Conservation (phyloP, 768 basidiomycete species). For the Multifurca ochricompacta region DNA sequence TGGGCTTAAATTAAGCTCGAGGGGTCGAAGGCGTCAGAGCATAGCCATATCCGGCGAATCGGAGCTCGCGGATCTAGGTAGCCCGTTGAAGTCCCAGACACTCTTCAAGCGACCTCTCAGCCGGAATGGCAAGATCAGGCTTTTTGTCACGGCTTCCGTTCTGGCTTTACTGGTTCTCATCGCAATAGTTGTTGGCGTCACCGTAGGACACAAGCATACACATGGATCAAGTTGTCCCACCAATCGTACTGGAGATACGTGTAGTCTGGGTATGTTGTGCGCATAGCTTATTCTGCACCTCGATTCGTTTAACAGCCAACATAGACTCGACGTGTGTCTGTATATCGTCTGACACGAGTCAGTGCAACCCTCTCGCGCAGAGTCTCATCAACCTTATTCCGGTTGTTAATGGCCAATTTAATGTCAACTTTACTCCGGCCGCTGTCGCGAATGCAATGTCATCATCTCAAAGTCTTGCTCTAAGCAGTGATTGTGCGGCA, state of each 20-base stretch:
- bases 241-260: slow-evolving; percentile 41
- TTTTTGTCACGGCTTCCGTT: slow-evolving; percentile 13
- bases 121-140: slow-evolving; percentile 15
- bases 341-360: slow-evolving; percentile 35
- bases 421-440: slow-evolving; percentile 36
- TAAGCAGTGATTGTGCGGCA: slow-evolving; percentile 39
- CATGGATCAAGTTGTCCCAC: slow-evolving; percentile 31
- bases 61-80: not conserved
- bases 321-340: slow-evolving; percentile 59
- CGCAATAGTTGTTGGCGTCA: slow-evolving; percentile 39
- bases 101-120: slow-evolving; percentile 5
- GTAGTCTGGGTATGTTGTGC: slow-evolving; percentile 44
- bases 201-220: slow-evolving; percentile 28
- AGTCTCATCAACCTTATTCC: slow-evolving; percentile 44
- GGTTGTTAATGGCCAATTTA: slow-evolving; percentile 40
- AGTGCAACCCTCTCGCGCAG: slow-evolving; percentile 48
- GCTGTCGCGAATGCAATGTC: slow-evolving; percentile 45
- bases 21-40: slow-evolving; percentile 10
- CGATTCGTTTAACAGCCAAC: slow-evolving; percentile 5
- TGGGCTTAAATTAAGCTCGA: not conserved
- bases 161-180: slow-evolving; percentile 29
- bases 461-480: slow-evolving; percentile 38
- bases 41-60: not conserved
- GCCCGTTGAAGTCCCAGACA: slow-evolving; percentile 6
- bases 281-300: not conserved